These are phyloP conservation scores for Raffaelea arxii DNA, from an alignment of 2,329 filamentous ascomycete genomes.

Conservation along the genomic window DNA sequence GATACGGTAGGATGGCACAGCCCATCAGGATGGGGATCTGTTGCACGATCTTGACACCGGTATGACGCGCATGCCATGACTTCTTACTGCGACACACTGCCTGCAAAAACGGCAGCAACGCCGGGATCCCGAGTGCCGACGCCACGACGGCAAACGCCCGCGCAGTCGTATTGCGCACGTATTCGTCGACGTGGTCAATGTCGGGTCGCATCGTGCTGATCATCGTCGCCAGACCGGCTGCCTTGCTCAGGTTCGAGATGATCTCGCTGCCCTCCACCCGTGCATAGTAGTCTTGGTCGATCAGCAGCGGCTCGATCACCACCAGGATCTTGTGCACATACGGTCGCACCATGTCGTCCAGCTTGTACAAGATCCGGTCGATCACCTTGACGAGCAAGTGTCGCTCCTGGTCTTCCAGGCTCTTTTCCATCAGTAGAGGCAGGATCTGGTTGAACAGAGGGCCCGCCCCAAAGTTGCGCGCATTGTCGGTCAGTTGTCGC, in stretches of 20 bases:
- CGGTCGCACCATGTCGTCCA: constrained; percentile 90
- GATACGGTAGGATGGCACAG: constrained; percentile 86
- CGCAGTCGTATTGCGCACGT: constrained; percentile 95
- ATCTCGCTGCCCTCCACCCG: constrained; percentile 97
- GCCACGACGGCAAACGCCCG: constrained; percentile 95
- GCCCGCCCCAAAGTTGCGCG: constrained; percentile 87
- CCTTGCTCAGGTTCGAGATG: constrained; percentile 95
- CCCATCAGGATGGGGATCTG: constrained; percentile 99
- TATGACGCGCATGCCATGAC: constrained; percentile 96
- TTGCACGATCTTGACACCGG: constrained; percentile 97
- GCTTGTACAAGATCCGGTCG: constrained; percentile 94
- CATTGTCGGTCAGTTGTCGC: constrained; percentile 95
- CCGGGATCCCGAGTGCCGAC: constrained; percentile 89
- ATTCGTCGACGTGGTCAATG: constrained; percentile 97
- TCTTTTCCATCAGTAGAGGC: constrained; percentile 95
- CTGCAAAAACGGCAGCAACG: constrained; percentile 85
- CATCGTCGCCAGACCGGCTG: constrained; percentile 94
- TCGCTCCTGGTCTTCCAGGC: constrained; percentile 92
- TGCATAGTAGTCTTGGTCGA: constrained; percentile 98
- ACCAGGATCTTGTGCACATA: constrained; percentile 98
- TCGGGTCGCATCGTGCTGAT: constrained; percentile 98
- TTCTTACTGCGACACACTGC: constrained; percentile 98
- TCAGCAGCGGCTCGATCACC: constrained; percentile 96
- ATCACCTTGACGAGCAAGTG: constrained; percentile 99
- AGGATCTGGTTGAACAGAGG: constrained; percentile 96